phyloP scores from a whole-genome alignment of 768 basidiomycete species.

The Hydnomerulius pinastri region DNA sequence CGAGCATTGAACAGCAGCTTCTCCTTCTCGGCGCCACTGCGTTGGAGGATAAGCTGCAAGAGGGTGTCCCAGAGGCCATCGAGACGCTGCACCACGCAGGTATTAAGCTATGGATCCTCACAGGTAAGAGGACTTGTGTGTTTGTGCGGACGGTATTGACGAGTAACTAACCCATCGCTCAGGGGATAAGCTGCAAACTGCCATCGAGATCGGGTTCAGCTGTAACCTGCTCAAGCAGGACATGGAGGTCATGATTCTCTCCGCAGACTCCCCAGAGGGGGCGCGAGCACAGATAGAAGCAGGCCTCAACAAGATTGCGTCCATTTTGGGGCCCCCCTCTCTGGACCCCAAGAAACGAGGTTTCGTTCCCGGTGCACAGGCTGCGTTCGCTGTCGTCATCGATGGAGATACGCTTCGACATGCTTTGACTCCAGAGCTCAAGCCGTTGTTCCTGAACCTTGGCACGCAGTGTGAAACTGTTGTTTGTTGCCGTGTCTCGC shows the following conservation, averaged over 20 bases:
- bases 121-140: conserved; percentile 51
- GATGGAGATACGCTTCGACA: conserved; percentile 91
- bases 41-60: conserved; percentile 95
- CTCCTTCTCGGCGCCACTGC: conserved; percentile 93
- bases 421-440: conserved; percentile 76
- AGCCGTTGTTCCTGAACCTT: conserved; percentile 85
- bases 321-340: conserved; percentile 74
- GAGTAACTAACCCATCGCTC: neutral
- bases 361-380: conserved; percentile 62
- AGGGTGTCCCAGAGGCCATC: conserved; percentile 96
- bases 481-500: conserved; percentile 96
- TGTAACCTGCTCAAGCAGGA: conserved; percentile 92
- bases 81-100: conserved; percentile 89
- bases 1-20: conserved; percentile 79
- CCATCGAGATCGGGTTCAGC: conserved; percentile 95
- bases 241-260: conserved; percentile 98
- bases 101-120: conserved; percentile 98
- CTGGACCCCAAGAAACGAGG: conserved; percentile 62
- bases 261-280: conserved; percentile 74
- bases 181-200: conserved; percentile 98
- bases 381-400: conserved; percentile 91
- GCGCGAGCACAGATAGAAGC: conserved; percentile 88
- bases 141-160: neutral
- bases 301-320: conserved; percentile 92
- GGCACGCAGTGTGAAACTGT: conserved; percentile 98